Conservation (phyloP, 345 rosid genomes). For the Tarenaya hassleriana region DNA sequence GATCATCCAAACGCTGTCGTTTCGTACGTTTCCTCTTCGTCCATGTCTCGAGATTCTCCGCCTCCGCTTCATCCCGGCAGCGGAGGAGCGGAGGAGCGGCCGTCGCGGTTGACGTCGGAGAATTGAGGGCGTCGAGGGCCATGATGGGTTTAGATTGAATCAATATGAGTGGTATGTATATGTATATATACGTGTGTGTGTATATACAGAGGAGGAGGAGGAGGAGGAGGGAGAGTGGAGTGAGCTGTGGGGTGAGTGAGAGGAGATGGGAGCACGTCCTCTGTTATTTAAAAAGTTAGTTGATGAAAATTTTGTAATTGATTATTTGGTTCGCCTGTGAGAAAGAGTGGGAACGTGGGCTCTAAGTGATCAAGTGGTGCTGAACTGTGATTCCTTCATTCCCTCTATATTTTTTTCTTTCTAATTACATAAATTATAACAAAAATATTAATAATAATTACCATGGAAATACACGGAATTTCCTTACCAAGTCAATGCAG, state of each 20-base stretch:
- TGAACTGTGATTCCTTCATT: constrained; percentile 23
- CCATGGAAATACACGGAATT: too few species aligned
- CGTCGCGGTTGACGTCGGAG: constrained; percentile 37
- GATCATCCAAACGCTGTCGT: constrained; percentile 30
- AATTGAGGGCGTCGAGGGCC: constrained; percentile 54
- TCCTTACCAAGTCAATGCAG: too few species aligned
- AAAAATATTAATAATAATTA: too few species aligned
- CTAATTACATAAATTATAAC: not conserved
- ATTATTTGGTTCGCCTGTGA: constrained; percentile 28
- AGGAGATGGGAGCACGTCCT: constrained; percentile 35
- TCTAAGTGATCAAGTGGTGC: constrained; percentile 35
- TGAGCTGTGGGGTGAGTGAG: constrained; percentile 35
- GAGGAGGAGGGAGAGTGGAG: constrained; percentile 27
- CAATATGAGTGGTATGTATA: too few species aligned
- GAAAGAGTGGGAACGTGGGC: constrained; percentile 34
- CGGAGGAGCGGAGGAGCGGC: constrained; percentile 19
- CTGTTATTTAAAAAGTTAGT: too few species aligned
- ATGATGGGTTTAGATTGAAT: constrained; percentile 21
- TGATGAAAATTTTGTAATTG: too few species aligned
- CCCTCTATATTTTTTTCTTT: constrained; percentile 23
- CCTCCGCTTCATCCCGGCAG: constrained; percentile 12
- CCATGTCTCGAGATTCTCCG: constrained; percentile 32
- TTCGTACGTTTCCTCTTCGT: constrained; percentile 47
- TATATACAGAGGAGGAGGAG: constrained; percentile 12
- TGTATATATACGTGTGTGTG: too few species aligned